Conservation (phyloP, 345 rosid genomes). For the Acer yangbiense region DNA sequence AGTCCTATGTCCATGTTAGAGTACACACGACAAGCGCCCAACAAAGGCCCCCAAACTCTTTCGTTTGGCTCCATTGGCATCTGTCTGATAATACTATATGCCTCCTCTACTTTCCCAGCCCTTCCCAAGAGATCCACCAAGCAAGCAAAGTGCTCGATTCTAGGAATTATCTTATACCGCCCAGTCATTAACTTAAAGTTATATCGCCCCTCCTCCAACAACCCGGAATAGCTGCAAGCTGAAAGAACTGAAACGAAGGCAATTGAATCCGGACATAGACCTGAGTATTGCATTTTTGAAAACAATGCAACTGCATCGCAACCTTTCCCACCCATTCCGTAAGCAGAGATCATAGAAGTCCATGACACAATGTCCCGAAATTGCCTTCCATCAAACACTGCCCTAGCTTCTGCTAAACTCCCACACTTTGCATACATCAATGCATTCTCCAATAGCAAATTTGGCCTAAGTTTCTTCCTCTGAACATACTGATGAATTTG, state of each 20-base stretch:
- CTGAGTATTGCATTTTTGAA: slow-evolving; percentile 53
- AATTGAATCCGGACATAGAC: slow-evolving; percentile 66
- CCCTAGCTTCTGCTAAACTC: slow-evolving; percentile 52
- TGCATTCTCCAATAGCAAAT: too few species aligned
- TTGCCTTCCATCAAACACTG: slow-evolving; percentile 60
- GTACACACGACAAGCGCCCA: slow-evolving; percentile 66
- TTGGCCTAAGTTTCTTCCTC: too few species aligned
- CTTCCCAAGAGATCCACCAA: slow-evolving; percentile 76
- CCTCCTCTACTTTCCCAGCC: slow-evolving; percentile 65
- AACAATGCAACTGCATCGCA: slow-evolving; percentile 57
- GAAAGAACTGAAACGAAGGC: slow-evolving; percentile 72
- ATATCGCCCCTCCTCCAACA: slow-evolving; percentile 56
- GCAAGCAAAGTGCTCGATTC: slow-evolving; percentile 72
- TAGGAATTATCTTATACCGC: slow-evolving; percentile 47
- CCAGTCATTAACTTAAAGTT: slow-evolving; percentile 54
- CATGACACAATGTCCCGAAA: slow-evolving; percentile 67
- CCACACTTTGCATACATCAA: slow-evolving; percentile 21
- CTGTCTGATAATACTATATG: slow-evolving; percentile 46
- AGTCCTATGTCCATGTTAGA: slow-evolving; percentile 58
- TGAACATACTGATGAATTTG: too few species aligned
- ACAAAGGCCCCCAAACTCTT: slow-evolving; percentile 73
- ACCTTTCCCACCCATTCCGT: slow-evolving; percentile 67
- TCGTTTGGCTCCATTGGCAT: slow-evolving; percentile 68
- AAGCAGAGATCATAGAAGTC: slow-evolving; percentile 81
- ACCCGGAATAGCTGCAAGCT: slow-evolving; percentile 74